Conservation (phyloP, 2,329 filamentous ascomycete species). For the Aureobasidium sp. region DNA sequence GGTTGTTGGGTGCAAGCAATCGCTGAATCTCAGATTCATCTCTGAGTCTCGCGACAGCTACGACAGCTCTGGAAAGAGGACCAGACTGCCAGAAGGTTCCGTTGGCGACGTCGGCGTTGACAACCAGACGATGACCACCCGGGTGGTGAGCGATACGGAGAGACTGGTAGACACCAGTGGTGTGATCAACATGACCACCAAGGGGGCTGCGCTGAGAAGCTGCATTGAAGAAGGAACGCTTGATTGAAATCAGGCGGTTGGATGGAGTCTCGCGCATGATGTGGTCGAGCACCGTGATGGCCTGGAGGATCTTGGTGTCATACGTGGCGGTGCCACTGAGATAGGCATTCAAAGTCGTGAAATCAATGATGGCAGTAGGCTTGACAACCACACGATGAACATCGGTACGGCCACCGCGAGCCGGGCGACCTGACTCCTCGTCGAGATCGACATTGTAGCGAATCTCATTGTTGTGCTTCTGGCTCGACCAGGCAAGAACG, state of each 20-base stretch:
- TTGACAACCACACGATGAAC: slow-evolving; percentile 56
- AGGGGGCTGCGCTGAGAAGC: slow-evolving; percentile 45
- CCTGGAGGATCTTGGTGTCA: slow-evolving; percentile 63
- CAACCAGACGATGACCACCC: slow-evolving; percentile 54
- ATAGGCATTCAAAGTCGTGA: slow-evolving; percentile 60
- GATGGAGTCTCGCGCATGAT: slow-evolving; percentile 74
- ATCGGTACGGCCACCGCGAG: slow-evolving; percentile 33
- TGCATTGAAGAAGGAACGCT: slow-evolving; percentile 71
- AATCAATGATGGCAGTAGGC: slow-evolving; percentile 56
- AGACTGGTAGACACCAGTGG: slow-evolving; percentile 85
- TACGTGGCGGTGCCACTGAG: slow-evolving; percentile 54
- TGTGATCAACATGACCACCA: slow-evolving; percentile 63
- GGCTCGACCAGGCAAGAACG: slow-evolving; percentile 71
- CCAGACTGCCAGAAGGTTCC: slow-evolving; percentile 70
- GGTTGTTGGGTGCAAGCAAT: background rate
- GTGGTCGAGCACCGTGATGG: slow-evolving; percentile 88
- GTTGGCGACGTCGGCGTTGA: slow-evolving; percentile 91
- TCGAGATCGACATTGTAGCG: slow-evolving; percentile 60
- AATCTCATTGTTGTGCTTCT: slow-evolving; percentile 32
- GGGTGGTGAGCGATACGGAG: slow-evolving; percentile 62
- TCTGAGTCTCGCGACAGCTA: slow-evolving; percentile 24
- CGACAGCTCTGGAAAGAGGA: slow-evolving; percentile 30
- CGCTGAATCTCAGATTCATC: slow-evolving; percentile 24
- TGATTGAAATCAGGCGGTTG: slow-evolving; percentile 60
- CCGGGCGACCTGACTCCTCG: slow-evolving; percentile 44